Evolutionary conservation across 495 filamentous ascomycete species (phyloP), one percentile per base, ranked within the genome.

Genomic region (Extremus antarcticus): DNA sequence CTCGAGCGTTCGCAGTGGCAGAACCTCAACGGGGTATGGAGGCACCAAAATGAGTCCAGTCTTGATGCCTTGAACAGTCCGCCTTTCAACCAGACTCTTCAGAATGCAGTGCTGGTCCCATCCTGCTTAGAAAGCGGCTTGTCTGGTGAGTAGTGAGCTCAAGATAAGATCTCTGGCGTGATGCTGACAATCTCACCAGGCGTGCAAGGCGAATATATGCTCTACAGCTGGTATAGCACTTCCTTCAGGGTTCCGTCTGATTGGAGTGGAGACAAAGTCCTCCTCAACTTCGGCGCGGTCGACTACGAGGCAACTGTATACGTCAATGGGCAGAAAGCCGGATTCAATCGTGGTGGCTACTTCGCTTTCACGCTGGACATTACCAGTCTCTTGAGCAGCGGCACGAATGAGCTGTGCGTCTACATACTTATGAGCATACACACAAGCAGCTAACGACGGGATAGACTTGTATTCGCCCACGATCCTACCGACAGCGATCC

Each of bases 201-300:
- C 0, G 68, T 86, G 16, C 76, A 78, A 68, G 65, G 65, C 0
- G 54, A 53, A 0, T 70, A 71, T 45, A 66, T 70, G 8, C 67
- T 74, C 25, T 77, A 78, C 58, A 83, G 80, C 35, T 82, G 79
- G 80, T 83, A 80, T 47, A 65, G 68, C n/a, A 83, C 74, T 7
- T 72, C 66, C 2, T 84, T 86, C 56, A 70, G 65, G 1, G 69
- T 84, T 0, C 76, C 80, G 1, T 53, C 65, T 0, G 59, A 63
- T 40, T 85, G 78, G 74, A 41, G 55, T 0, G 46, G 47, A 1
- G 58, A 73, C 15, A 63, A 65, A 0, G 68, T 83, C 2, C 51
- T 84, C 50, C 70, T 86, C n/a, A 79, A 84, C 49, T 86, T 86
- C 51, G 83, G 77, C 43, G 83, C 83, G 1, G 79, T 86, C 10